Conservation (phyloP, 192 early-diverging fungal species). For the Coemansia sp. region DNA sequence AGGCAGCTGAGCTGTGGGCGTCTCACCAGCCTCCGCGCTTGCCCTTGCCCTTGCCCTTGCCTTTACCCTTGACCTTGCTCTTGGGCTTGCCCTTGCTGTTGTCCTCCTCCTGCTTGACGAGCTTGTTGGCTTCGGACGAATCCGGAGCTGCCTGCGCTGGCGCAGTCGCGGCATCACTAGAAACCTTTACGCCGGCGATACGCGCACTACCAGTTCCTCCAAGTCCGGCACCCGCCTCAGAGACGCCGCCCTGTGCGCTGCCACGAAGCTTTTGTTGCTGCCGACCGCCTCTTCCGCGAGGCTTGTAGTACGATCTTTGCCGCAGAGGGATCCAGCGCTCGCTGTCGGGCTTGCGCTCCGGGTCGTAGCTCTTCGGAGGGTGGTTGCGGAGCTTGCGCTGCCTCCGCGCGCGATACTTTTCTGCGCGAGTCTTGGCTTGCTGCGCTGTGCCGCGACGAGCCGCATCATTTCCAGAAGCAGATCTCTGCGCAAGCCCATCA, state of each 20-base stretch:
- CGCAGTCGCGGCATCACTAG: background rate
- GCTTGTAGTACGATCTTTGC: conserved; percentile 51
- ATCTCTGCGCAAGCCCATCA: background rate
- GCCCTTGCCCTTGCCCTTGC: conserved; percentile 32
- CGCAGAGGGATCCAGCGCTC: conserved; percentile 51
- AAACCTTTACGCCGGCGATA: conserved; percentile 22
- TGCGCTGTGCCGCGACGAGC: background rate
- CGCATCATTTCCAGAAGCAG: background rate
- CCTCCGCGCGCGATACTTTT: conserved; percentile 26
- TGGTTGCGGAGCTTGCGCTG: conserved; percentile 26
- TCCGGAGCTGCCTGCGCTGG: background rate
- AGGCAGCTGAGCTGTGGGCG: background rate
- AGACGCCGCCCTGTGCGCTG: conserved; percentile 42
- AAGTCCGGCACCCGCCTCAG: conserved; percentile 37
- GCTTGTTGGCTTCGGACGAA: background rate
- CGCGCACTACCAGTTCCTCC: conserved; percentile 51
- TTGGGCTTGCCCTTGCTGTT: conserved; percentile 24
- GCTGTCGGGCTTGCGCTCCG: conserved; percentile 28
- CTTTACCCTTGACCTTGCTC: conserved; percentile 14
- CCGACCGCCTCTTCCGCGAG: conserved; percentile 23
- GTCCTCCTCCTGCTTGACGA: background rate
- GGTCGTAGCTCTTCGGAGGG: conserved; percentile 41
- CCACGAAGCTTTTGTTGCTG: conserved; percentile 28
- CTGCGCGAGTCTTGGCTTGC: background rate
- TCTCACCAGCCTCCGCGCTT: conserved; percentile 10